These are phyloP conservation scores for Caloboletus firmus DNA, from an alignment of 1,284 basidiomycete species.

Conservation along the genomic window DNA sequence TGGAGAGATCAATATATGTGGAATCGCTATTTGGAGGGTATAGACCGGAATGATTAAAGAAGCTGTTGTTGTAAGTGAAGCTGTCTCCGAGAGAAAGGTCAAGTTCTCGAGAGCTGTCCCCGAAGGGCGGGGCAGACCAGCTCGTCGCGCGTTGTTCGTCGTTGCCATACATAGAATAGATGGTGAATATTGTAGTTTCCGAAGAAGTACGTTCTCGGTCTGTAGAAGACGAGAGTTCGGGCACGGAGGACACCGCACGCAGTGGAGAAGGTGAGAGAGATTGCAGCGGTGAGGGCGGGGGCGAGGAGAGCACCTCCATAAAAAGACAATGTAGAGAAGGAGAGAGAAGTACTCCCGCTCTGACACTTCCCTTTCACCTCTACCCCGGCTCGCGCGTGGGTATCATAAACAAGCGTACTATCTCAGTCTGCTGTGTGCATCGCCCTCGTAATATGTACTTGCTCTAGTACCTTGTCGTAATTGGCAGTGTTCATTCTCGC, in stretches of 20 bases:
- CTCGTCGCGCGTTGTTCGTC: slow-evolving; percentile 41
- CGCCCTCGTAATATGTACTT: background rate
- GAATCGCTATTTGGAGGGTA: slow-evolving; percentile 11
- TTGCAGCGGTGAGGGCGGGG: slow-evolving; percentile 32
- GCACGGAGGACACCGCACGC: slow-evolving; percentile 34
- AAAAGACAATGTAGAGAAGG: slow-evolving; percentile 4
- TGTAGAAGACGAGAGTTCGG: slow-evolving; percentile 29
- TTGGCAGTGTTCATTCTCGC: no score
- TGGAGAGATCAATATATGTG: slow-evolving; percentile 16
- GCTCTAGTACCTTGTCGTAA: no score
- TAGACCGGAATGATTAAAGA: slow-evolving; percentile 25
- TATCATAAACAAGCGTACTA: background rate
- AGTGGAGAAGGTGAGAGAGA: slow-evolving; percentile 36
- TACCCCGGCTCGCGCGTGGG: background rate
- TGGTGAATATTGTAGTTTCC: slow-evolving; percentile 71
- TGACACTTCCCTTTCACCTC: background rate
- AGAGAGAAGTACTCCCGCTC: background rate
- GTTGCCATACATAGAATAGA: slow-evolving; percentile 78
- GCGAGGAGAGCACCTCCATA: slow-evolving; percentile 46
- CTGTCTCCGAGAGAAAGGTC: slow-evolving; percentile 36
- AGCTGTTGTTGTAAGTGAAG: slow-evolving; percentile 27
- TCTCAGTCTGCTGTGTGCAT: slow-evolving; percentile 1
- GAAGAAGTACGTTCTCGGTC: slow-evolving; percentile 43
- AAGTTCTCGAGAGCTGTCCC: slow-evolving; percentile 30
- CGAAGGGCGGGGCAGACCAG: slow-evolving; percentile 42